Evolutionary conservation across 2,329 filamentous ascomycete genomes (phyloP).

Genomic region (Pseudocercospora fuligena): DNA sequence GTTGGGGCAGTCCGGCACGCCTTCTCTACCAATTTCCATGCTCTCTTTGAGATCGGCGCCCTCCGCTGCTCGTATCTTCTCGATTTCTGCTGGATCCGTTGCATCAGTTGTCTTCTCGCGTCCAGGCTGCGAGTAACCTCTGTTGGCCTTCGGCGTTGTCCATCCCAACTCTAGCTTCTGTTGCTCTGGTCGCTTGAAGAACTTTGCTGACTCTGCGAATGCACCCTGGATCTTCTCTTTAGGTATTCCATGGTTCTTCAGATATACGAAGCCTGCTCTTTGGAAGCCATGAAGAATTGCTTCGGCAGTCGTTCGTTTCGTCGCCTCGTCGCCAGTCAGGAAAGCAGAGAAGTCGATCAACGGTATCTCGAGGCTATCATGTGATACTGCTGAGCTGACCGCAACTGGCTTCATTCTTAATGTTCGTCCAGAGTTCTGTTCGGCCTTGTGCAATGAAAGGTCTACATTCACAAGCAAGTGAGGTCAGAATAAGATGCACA

Average conservation of each 20-base stretch:
- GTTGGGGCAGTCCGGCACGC: constrained; percentile 69
- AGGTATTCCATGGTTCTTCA: constrained; percentile 77
- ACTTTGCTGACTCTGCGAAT: constrained; percentile 61
- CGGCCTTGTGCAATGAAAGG: not conserved
- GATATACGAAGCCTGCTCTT: constrained; percentile 85
- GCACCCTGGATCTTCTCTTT: constrained; percentile 44
- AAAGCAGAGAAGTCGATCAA: constrained; percentile 78
- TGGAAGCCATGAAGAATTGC: constrained; percentile 81
- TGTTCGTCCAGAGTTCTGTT: constrained; percentile 4
- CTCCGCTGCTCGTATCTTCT: constrained; percentile 57
- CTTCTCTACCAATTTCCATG: constrained; percentile 65
- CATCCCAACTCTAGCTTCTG: constrained; percentile 71
- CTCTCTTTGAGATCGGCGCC: constrained; percentile 61
- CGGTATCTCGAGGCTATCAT: constrained; percentile 44
- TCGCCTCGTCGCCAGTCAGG: constrained; percentile 62
- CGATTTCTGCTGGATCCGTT: constrained; percentile 61
- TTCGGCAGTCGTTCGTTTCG: constrained; percentile 57
- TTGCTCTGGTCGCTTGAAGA: constrained; percentile 67
- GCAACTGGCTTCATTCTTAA: constrained; percentile 29
- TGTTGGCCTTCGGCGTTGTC: constrained; percentile 58
- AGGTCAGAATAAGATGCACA: constrained; percentile 22
- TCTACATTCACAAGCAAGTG: constrained; percentile 16
- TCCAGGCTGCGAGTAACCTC: constrained; percentile 54
- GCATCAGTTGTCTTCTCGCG: constrained; percentile 72
- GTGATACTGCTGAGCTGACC: constrained; percentile 39